Conservation (phyloP, 2,329 filamentous ascomycete genomes). For the Ampelomyces quisqualis region DNA sequence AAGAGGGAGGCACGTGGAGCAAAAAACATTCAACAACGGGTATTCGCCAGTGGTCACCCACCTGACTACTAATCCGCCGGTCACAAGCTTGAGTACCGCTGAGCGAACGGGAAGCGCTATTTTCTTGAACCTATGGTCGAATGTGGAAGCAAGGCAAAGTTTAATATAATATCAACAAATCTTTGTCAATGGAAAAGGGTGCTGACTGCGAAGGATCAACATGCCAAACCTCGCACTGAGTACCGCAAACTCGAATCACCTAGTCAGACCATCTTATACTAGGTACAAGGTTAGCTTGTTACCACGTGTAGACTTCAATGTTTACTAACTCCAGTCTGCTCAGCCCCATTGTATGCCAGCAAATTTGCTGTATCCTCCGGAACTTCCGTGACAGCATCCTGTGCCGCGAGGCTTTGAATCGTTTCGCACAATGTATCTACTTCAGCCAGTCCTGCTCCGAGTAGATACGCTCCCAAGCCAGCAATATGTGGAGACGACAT, state of each 20-base stretch:
- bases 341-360: not conserved
- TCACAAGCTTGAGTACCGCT: not conserved
- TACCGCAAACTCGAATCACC: no score
- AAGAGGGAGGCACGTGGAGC: no score
- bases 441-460: constrained; percentile 37
- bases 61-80: not conserved
- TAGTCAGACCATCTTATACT: not conserved
- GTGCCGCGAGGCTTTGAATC: not conserved
- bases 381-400: not conserved
- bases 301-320: not conserved
- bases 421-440: not conserved
- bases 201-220: no score
- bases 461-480: constrained; percentile 68
- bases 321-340: not conserved
- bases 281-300: not conserved
- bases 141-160: no score
- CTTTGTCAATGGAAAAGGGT: no score
- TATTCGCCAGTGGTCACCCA: not conserved
- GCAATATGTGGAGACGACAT: constrained; percentile 71
- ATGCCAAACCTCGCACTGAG: no score
- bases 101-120: not conserved
- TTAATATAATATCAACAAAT: no score
- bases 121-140: no score
- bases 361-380: not conserved
- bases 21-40: no score